Conservation (phyloP, 805 yeast genomes). For the Starmerella apicola region DNA sequence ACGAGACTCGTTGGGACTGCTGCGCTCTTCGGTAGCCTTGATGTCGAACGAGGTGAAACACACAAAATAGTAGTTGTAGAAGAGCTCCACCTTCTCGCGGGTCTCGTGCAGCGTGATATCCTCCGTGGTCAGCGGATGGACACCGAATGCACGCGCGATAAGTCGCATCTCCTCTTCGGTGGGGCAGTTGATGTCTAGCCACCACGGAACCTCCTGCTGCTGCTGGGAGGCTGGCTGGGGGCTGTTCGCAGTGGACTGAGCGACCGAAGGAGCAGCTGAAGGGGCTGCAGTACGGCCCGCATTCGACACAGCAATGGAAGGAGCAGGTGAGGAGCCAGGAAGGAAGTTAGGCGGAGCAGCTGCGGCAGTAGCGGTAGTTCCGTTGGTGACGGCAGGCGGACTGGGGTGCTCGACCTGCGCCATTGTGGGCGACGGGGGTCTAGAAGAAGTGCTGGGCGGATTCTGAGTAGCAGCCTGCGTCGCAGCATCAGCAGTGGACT, state of each 20-base stretch:
- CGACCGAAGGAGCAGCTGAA: neutral
- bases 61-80: slow-evolving; percentile 79
- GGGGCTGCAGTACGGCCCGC: slow-evolving; percentile 3
- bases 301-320: neutral
- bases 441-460: neutral
- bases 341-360: neutral
- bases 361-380: neutral
- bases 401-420: neutral
- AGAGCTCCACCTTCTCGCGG: slow-evolving; percentile 87
- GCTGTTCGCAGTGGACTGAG: slow-evolving; percentile 1
- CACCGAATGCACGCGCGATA: slow-evolving; percentile 76
- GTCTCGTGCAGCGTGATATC: slow-evolving; percentile 89
- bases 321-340: neutral
- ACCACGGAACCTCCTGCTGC: slow-evolving; percentile 47
- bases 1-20: neutral
- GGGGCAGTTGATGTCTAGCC: slow-evolving; percentile 89
- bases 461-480: neutral
- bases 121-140: slow-evolving; percentile 92
- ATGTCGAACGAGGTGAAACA: slow-evolving; percentile 80
- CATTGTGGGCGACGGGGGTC: neutral
- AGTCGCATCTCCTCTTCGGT: slow-evolving; percentile 96
- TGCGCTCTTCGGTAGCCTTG: slow-evolving; percentile 10
- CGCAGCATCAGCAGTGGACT: neutral
- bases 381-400: neutral
- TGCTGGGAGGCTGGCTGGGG: slow-evolving; percentile 25